Evolutionary conservation across 2,329 filamentous ascomycete genomes (phyloP).

Genomic region (Tolypocladium ophioglossoides): DNA sequence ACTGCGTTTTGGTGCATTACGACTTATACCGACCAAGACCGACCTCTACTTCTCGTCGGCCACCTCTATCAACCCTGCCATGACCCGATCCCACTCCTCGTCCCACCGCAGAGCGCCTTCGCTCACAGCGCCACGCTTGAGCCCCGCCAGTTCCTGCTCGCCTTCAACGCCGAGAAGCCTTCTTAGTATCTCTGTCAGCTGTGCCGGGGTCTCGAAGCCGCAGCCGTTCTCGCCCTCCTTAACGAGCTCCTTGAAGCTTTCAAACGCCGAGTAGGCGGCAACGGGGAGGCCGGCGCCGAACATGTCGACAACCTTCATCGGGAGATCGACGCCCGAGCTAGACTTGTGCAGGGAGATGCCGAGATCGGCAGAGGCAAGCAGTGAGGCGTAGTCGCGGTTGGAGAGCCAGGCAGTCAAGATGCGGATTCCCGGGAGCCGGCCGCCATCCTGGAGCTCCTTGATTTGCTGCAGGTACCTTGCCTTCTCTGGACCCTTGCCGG

Average conservation of each 20-base stretch:
- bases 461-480: conserved; percentile 62
- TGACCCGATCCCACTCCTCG: conserved; percentile 82
- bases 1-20: not conserved
- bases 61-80: conserved; percentile 58
- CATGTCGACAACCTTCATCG: conserved; percentile 99
- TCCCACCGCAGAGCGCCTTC: conserved; percentile 80
- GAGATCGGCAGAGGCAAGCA: conserved; percentile 78
- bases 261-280: conserved; percentile 73
- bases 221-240: conserved; percentile 76
- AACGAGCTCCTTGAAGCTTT: conserved; percentile 86
- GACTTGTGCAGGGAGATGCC: conserved; percentile 89
- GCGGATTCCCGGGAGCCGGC: conserved; percentile 57
- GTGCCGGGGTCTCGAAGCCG: conserved; percentile 64
- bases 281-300: conserved; percentile 91
- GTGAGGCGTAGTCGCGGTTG: conserved; percentile 69
- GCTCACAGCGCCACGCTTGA: conserved; percentile 59
- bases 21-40: not conserved
- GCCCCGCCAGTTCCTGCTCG: conserved; percentile 40
- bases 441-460: conserved; percentile 43
- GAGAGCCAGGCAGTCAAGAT: conserved; percentile 79
- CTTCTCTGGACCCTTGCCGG: conserved; percentile 83
- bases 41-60: conserved; percentile 5
- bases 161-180: conserved; percentile 49
- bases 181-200: conserved; percentile 52
- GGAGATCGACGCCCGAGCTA: conserved; percentile 87